phyloP scores from a whole-genome alignment of 257 asterid genomes.

The Paraleonurus japonicus region DNA sequence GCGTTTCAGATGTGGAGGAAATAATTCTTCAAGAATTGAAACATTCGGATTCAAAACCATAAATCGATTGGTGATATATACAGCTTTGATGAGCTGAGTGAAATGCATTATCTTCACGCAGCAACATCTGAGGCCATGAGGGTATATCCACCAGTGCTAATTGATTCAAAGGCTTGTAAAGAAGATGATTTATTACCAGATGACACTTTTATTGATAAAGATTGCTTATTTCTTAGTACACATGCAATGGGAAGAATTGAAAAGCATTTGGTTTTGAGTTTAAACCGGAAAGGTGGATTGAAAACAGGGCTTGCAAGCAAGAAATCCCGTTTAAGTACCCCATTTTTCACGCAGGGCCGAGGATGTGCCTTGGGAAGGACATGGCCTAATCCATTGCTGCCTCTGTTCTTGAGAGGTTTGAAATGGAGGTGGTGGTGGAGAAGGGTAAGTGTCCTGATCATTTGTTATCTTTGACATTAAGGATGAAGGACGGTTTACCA shows the following conservation, averaged over 20 bases:
- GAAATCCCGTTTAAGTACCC: constrained; percentile 71
- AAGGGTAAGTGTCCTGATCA: constrained; percentile 57
- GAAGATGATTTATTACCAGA: constrained; percentile 69
- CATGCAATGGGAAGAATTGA: constrained; percentile 93
- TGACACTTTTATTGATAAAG: constrained; percentile 67
- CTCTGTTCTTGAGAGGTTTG: constrained; percentile 64
- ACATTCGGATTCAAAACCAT: constrained; percentile 23
- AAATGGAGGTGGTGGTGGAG: constrained; percentile 46
- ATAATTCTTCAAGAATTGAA: constrained; percentile 51
- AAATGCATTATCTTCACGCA: constrained; percentile 90
- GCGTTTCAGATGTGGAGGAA: constrained; percentile 56
- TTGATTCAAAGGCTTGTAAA: constrained; percentile 57
- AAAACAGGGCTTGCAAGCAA: constrained; percentile 58
- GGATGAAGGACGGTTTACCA: constrained; percentile 79
- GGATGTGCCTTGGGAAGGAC: constrained; percentile 87
- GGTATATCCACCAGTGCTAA: constrained; percentile 82
- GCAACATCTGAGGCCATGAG: constrained; percentile 83
- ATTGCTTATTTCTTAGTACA: constrained; percentile 55
- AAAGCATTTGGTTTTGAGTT: constrained; percentile 62
- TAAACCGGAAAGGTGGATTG: constrained; percentile 91
- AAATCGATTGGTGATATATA: constrained; percentile 41
- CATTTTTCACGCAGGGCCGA: constrained; percentile 83
- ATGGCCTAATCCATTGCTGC: constrained; percentile 91
- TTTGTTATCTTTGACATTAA: constrained; percentile 69
- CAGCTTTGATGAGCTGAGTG: constrained; percentile 62